phyloP scores from a whole-genome alignment of 768 basidiomycete species.

The Russula virescens region DNA sequence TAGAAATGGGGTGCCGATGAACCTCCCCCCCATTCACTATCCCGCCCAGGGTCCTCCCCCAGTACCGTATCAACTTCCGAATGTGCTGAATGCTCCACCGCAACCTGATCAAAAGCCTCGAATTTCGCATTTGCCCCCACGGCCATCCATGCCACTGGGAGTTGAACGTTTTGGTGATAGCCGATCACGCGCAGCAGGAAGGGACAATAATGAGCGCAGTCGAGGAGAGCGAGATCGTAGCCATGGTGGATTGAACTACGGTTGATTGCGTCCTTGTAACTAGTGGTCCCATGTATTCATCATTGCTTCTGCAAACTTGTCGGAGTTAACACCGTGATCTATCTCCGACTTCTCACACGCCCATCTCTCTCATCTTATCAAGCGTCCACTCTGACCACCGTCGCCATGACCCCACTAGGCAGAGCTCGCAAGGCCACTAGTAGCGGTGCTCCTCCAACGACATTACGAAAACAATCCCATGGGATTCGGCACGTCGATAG shows the following conservation, averaged over 20 bases:
- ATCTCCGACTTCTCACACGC: no score
- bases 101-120: conserved; percentile 13
- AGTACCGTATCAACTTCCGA: conserved; percentile 11
- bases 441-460: background rate
- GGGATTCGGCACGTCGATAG: background rate
- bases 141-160: conserved; percentile 25
- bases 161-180: conserved; percentile 8
- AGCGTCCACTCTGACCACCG: no score
- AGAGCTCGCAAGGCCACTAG: conserved; percentile 12
- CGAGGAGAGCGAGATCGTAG: conserved; percentile 24
- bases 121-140: conserved; percentile 22
- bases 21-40: conserved; percentile 22
- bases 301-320: background rate
- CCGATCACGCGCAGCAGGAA: conserved; percentile 12
- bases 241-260: conserved; percentile 30
- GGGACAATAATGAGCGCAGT: conserved; percentile 20
- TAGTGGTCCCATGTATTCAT: background rate
- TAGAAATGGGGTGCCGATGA: conserved; percentile 11
- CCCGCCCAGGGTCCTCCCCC: conserved; percentile 22
- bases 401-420: background rate
- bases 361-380: background rate
- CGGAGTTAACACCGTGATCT: background rate
- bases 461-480: conserved; percentile 7
- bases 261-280: conserved; percentile 21
- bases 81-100: background rate